Percentiles rank a stretch among this genome's conserved stretches.
phyloP scores from a whole-genome alignment of 1,284 basidiomycete genomes.

The Pseudozyma tsukubaensis region DNA sequence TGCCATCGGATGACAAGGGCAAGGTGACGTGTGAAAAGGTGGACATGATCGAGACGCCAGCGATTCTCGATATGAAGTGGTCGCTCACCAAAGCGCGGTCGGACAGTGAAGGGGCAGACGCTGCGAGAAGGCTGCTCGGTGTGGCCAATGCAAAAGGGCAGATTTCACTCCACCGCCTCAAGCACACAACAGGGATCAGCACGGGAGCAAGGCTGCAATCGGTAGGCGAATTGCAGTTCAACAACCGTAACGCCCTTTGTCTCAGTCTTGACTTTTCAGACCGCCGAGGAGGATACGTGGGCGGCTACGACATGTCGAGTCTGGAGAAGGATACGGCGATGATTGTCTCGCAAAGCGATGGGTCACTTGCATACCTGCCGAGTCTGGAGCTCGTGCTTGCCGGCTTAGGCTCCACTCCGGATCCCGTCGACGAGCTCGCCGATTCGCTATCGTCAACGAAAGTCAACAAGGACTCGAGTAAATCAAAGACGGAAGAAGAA shows the following conservation, averaged over 20 bases:
- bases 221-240: slow-evolving; percentile 48
- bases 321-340: slow-evolving; percentile 27
- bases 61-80: slow-evolving; percentile 68
- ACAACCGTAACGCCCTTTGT: slow-evolving; percentile 55
- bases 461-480: slow-evolving; percentile 6
- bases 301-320: slow-evolving; percentile 13
- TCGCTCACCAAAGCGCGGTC: slow-evolving; percentile 52
- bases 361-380: slow-evolving; percentile 59
- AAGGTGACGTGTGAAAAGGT: slow-evolving; percentile 24
- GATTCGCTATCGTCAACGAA: neutral
- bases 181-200: neutral
- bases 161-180: slow-evolving; percentile 42
- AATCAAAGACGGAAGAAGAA: too few species aligned
- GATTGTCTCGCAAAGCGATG: slow-evolving; percentile 66
- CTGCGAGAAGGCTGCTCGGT: slow-evolving; percentile 30
- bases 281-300: slow-evolving; percentile 27
- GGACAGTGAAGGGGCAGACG: slow-evolving; percentile 1
- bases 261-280: slow-evolving; percentile 67
- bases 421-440: slow-evolving; percentile 5
- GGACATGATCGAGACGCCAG: slow-evolving; percentile 47
- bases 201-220: slow-evolving; percentile 15
- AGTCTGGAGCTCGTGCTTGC: slow-evolving; percentile 26
- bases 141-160: slow-evolving; percentile 57
- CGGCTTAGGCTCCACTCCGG: neutral
- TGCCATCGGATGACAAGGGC: neutral